A percentile compares a stretch with the other conserved stretches of the same genome.
These are phyloP conservation scores for Xylaria flabelliformis DNA, from an alignment of 495 filamentous ascomycete genomes.

Conservation along the genomic window DNA sequence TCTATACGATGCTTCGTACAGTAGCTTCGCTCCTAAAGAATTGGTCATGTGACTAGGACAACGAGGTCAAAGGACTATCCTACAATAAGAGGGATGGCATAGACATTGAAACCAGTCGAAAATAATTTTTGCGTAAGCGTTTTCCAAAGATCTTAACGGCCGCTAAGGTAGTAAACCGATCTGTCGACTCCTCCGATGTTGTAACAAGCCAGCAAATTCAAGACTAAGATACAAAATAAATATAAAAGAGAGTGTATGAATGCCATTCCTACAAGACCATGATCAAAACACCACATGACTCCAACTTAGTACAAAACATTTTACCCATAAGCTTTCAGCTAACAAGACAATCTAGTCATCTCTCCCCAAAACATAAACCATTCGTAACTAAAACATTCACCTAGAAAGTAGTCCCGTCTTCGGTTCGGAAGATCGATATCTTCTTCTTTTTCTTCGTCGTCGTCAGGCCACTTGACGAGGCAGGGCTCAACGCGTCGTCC, in stretches of 20 bases:
- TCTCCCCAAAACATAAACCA: not conserved
- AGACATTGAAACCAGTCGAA: not conserved
- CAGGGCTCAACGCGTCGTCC: conserved; percentile 2
- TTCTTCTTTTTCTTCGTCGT: conserved; percentile 12
- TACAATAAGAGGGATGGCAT: not conserved
- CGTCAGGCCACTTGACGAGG: not conserved
- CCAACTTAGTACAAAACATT: not conserved
- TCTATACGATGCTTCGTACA: not conserved
- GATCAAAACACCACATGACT: not conserved
- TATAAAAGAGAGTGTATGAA: not conserved
- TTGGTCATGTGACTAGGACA: not conserved
- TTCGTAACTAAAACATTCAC: too few species aligned
- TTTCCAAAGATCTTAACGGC: not conserved
- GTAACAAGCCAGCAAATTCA: not conserved
- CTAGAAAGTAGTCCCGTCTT: not conserved
- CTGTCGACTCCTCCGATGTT: not conserved
- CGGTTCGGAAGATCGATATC: conserved; percentile 1
- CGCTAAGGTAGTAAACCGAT: not conserved
- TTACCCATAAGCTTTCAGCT: not conserved
- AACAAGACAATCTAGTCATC: not conserved
- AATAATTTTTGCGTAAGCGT: not conserved
- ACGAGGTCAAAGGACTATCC: too few species aligned
- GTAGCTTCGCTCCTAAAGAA: not conserved
- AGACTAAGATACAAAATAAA: not conserved
- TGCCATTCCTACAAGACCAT: not conserved